Evolutionary conservation across 768 basidiomycete species (phyloP), one percentile per base, ranked within the genome.

Genomic region (Macrolepiota fuliginosa): DNA sequence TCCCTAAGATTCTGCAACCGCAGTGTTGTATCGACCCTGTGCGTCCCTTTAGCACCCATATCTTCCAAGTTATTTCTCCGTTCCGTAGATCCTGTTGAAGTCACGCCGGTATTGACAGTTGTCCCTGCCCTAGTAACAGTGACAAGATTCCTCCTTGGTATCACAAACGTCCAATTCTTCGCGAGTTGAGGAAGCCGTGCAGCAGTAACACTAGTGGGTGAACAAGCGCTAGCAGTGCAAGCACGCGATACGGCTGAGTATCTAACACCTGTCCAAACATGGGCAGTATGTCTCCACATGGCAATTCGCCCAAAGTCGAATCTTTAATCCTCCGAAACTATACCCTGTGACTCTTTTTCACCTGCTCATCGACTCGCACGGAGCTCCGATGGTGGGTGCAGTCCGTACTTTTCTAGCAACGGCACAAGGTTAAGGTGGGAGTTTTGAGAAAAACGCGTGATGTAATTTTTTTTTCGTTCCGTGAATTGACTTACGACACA

Each of bases 1-100:
- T 82, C 81, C 52, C 94, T 79, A 53, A 96, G 79, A 52, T 73
- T 78, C 22, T 78, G 76, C 5, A 96, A 79, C 56, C 90, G 80
- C 54, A 82, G 74, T 2, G 85, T 78, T 3, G 92, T 92, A 71
- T 88, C 68, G 27, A 92, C 83, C 2, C 76, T 84, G 32, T 79
- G 77, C 11, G 69, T 70, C 13, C 72, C 74, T 54, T 64, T 65
- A 62, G 74, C 76, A 62, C 73, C 76, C 79, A 80, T 81, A 35
- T 57, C 56, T 25, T 62, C 47, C 45, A 47, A 29, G 25, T 47
- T 42, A 36, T 50, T 39, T 3, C 6, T 55, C 40, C 15, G 53
- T 45, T 13, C 19, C 24, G 36, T 22, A 1, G 47, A 25, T 24
- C 40, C 29, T 2, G 6, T 52, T 15, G 27, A 4, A 12, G 52